phyloP scores from a whole-genome alignment of 371 early-diverging fungal genomes.

The Chytridium lagenaria region DNA sequence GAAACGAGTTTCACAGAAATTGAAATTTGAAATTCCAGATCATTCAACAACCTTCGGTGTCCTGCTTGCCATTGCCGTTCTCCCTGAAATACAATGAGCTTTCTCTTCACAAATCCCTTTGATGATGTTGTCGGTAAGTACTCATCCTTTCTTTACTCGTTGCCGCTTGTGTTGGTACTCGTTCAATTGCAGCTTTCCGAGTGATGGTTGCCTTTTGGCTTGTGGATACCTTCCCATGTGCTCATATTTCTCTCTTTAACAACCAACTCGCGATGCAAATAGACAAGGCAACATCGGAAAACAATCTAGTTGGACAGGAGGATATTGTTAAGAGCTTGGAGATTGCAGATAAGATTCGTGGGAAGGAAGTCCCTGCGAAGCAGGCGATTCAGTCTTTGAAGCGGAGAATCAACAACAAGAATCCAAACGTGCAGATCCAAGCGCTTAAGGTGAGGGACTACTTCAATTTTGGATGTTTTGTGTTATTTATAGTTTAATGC shows the following conservation, averaged over 20 bases:
- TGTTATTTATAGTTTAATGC: too few species aligned
- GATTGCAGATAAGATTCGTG: conserved; percentile 88
- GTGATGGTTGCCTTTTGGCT: too few species aligned
- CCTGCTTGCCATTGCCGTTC: too few species aligned
- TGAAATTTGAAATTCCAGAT: too few species aligned
- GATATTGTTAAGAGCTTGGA: conserved; percentile 83
- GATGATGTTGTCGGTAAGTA: conserved; percentile 54
- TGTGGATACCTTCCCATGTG: background rate
- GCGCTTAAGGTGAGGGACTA: conserved; percentile 70
- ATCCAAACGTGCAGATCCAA: conserved; percentile 92
- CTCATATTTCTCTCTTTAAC: background rate
- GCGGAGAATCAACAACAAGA: conserved; percentile 77
- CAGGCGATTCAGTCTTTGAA: conserved; percentile 78
- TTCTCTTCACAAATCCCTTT: conserved; percentile 47
- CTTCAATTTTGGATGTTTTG: background rate
- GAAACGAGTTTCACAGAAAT: too few species aligned
- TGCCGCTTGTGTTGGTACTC: background rate
- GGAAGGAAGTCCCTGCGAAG: conserved; percentile 80
- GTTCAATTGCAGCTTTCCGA: too few species aligned
- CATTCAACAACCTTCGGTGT: too few species aligned
- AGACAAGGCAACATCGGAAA: conserved; percentile 85
- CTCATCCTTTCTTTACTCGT: background rate
- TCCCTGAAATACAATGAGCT: too few species aligned
- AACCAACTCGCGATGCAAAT: conserved; percentile 2
- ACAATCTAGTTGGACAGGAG: conserved; percentile 81